Base-by-base conservation (phyloP, 495 filamentous ascomycete genomes). In the Niebla homalea region DNA sequence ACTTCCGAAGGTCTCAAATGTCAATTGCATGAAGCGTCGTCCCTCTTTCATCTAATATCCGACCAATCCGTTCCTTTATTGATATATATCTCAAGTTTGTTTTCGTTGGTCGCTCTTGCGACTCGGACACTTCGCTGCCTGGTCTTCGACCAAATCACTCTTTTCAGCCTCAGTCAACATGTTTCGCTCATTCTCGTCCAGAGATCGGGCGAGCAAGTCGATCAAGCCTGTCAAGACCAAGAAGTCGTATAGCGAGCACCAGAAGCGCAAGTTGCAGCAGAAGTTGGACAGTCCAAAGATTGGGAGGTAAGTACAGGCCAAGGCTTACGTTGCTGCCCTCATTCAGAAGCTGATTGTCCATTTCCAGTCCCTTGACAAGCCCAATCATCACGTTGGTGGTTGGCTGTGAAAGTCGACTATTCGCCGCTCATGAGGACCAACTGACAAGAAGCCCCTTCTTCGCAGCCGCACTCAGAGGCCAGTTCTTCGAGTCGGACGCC, bases 341-440 rank as follows among this genome's bases (percentile, higher is more conserved):
- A 48, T 54, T 50, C 59, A 50, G 48, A 52, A 50, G 52, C 57
- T 59, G 52, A 62, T 63, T 32, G 19, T 49, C 6, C 44, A n/a
- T 25, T 38, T 44, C 40, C 61, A 81, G 77, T 63, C 72, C 72
- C 57, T 71, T 81, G 64, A 73, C 80, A 52, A 87, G 83, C 54
- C 81, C 85, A 55, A 90, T 94, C 66, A 69, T 94, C 63, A 90
- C 87, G 46, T 70, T 94, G 59, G 74, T 84, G 58, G 81, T 94
- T 57, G 87, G 89, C 32, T 69, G 65, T 43, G 87, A 93, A 52
- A 78, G 81, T 62, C 83, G 87, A 56, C 74, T 94, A 64, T 84
- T 84, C 65, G 80, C 79, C 44, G 80, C 80, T 50, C 80, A 84
- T 58, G 77, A 83, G 66, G 77, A 84, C 61, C 70, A 82, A 48